Evolutionary conservation across 352 stramenopile species (phyloP), one percentile per base, ranked within the genome.

Genomic region (Phytophthora pisi): DNA sequence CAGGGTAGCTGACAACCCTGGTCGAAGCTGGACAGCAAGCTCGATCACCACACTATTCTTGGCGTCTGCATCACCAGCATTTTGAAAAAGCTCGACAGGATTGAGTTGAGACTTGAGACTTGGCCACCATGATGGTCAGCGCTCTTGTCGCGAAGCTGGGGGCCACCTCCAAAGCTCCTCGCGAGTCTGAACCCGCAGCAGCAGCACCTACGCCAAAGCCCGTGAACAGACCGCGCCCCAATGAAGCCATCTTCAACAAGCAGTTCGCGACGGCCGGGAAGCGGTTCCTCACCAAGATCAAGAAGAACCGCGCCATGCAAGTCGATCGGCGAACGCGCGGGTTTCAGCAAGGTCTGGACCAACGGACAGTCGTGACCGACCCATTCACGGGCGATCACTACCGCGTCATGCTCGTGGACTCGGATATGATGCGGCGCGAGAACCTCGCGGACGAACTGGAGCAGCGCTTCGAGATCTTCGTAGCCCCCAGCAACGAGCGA

Each of bases 171-270:
- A 72, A 66, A 60, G 51, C 16, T 7, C 6, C 51, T 49, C 55
- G 10, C 5, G 47, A 62, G 23, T 38, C 20, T 45, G 54, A 7
- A 1, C 7, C 45, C 23, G 2, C 13, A 9, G n/a, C 50, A 30
- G 50, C 24, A 11, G 8, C 26, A 16, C 34, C 59, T 28, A 49
- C 38, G 46, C 38, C 50, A n/a, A 16, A 45, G 6, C 4, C 3
- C 8, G 43, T 23, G 20, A 68, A 38, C 57, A 67, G 59, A 11
- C 43, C 65, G 47, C 61, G 26, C 5, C 82, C 85, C 1, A 90
- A 82, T 70, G 81, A 93, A 52, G 85, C 81, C 23, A 90, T 93
- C 60, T 93, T 90, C 68, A 91, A 93, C 63, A 90, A 82, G 13
- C 84, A 93, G 57, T 89, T 93, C 64, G 90, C 82, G 31, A 88